phyloP scores from a whole-genome alignment of 441 rosid species.

The Gossypium schwendimanii region DNA sequence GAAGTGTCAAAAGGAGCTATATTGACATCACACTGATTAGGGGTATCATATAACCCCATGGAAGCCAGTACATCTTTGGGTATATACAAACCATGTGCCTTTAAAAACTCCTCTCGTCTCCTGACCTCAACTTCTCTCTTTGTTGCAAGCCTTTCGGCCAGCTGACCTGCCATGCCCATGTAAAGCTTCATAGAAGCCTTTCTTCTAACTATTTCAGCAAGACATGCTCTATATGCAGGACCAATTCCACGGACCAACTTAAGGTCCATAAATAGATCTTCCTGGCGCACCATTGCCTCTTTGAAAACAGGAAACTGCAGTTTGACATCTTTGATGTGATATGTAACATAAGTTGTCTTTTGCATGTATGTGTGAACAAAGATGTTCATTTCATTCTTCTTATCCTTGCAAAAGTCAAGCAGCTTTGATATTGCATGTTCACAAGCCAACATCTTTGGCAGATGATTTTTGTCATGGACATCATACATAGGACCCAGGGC shows the following conservation, averaged over 20 bases:
- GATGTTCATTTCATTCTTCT: conserved; percentile 83
- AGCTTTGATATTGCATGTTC: conserved; percentile 52
- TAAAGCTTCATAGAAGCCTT: conserved; percentile 92
- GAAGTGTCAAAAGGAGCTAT: conserved; percentile 75
- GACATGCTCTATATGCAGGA: conserved; percentile 95
- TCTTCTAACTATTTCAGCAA: conserved; percentile 92
- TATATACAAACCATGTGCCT: conserved; percentile 52
- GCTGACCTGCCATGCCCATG: conserved; percentile 97
- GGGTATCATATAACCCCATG: conserved; percentile 84
- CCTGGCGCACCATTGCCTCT: conserved; percentile 89
- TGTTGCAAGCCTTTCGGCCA: conserved; percentile 92
- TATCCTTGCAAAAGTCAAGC: conserved; percentile 60
- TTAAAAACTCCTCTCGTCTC: conserved; percentile 82
- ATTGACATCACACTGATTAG: conserved; percentile 91
- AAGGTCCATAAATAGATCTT: conserved; percentile 60
- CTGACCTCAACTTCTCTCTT: conserved; percentile 84
- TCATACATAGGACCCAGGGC: conserved; percentile 99
- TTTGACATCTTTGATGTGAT: conserved; percentile 75
- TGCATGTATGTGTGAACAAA: conserved; percentile 85
- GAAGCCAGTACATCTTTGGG: conserved; percentile 76
- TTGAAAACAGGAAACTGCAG: conserved; percentile 89
- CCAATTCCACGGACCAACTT: conserved; percentile 78
- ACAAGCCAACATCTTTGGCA: conserved; percentile 76
- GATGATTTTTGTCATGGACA: conserved; percentile 85
- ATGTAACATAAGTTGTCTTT: conserved; percentile 60